A percentile compares a stretch with the other conserved stretches of the same genome.
Conservation (phyloP, 2,329 filamentous ascomycete species). For the Colletotrichum phormii region DNA sequence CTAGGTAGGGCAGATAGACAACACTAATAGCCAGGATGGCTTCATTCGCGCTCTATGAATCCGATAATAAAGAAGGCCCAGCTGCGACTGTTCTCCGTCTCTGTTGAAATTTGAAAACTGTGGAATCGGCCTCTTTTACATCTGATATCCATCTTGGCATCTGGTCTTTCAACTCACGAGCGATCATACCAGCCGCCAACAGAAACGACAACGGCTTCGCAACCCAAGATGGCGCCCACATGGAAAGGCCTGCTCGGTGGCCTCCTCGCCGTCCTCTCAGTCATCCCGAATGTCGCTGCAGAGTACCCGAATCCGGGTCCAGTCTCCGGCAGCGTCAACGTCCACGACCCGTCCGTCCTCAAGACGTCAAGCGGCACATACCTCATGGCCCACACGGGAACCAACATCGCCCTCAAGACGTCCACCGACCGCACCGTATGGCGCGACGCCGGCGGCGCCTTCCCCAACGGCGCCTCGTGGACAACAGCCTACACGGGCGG, state of each 20-base stretch:
- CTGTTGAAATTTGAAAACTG: neutral
- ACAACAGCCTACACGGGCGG: slow-evolving; percentile 45
- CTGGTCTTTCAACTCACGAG: neutral
- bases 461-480: slow-evolving; percentile 47
- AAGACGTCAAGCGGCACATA: slow-evolving; percentile 45
- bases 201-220: neutral
- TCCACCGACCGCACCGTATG: slow-evolving; percentile 47
- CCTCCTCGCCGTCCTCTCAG: slow-evolving; percentile 39
- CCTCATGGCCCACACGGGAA: slow-evolving; percentile 43
- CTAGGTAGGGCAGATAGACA: neutral
- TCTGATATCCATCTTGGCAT: neutral
- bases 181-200: neutral
- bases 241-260: slow-evolving; percentile 40
- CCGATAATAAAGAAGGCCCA: neutral
- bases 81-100: neutral
- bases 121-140: neutral
- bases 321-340: slow-evolving; percentile 42
- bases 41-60: neutral
- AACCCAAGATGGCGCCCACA: slow-evolving; percentile 32
- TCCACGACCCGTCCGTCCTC: slow-evolving; percentile 45
- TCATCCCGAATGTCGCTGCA: slow-evolving; percentile 21
- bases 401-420: slow-evolving; percentile 45
- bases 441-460: slow-evolving; percentile 44
- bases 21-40: neutral
- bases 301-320: slow-evolving; percentile 40